Base-by-base conservation (phyloP, 495 filamentous ascomycete genomes). In the Margaritispora aquatica region DNA sequence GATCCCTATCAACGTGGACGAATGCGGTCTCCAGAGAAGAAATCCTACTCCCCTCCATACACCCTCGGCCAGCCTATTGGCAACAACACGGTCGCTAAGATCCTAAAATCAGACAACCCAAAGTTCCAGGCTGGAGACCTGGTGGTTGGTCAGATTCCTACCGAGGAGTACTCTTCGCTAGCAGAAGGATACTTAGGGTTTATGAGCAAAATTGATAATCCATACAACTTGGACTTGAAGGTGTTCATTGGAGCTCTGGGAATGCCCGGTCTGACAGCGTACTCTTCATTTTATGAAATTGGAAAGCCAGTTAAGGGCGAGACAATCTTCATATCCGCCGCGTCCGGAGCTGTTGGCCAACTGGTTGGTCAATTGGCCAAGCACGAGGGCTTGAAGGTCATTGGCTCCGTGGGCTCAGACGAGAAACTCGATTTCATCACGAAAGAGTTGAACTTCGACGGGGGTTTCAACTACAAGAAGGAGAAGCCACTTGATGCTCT, bases 1-100 rank as follows among this genome's bases (percentile, higher is more conserved):
- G 92, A 97, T 74, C 92, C 92, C 8, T 96, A 96, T 77, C 84
- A 88, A 73, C 87, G 92, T 26, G 89, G 89, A 54, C 80, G 82
- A 54, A 83, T 84, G 81, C 74, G 78, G 9, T 62, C 69, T 13
- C 41, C 75, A 17, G 26, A 54, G 27, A 59, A 68, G 63, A 82
- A 87, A 68, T 89, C 86, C 2, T 92, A 91, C 74, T 60, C 74
- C 11, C 75, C 84, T 2, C 67, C 84, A 19, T 91, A 78, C 67
- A 57, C 56, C 0, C 70, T 90, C 26, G 72, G 76, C 56, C 65
- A 79, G 52, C 81, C 88, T 22, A 76, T 94, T 54, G 66, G 70
- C 55, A 89, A 81, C 70, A 21, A n/a, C 21, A 41, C 26, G 17
- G 74, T 94, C 36, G 77, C 79, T 59, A 79, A 82, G 66, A 83